Base-by-base conservation (phyloP, 129 eudicot species). In the Erigeron canadensis region DNA sequence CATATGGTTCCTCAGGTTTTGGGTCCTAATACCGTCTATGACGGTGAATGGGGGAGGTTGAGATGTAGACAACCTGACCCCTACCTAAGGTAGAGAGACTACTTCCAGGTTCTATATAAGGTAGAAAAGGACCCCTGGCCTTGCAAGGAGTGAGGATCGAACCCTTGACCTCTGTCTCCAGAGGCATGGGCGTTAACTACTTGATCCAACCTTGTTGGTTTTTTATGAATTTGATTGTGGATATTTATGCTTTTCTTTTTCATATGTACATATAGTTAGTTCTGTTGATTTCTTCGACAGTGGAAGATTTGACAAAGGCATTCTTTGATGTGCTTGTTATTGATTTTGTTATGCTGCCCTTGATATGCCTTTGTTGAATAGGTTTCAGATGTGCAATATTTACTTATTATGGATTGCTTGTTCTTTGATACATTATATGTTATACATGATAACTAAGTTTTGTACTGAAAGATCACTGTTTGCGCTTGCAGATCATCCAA, bases 401-500 rank as follows among this genome's bases (percentile, higher is more conserved):
- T 22, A 56, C 11, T 56, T 50, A 15, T 50, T 50, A 28, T 10
- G 19, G 56, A 12, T 62, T 39, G 37, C 60, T 10, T 62, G 19
- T 50, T 62, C 46, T 34, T 41, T 54, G 68, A 16, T 63, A 8
- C 38, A 8, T 43, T 18, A 28, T 17, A 42, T 55, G 65, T 8
- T 53, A 19, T 19, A 48, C 67, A 21, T 50, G 21, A 74, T 51
- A 48, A 73, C 48, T 50, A 5, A 9, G 4, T 75, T 21, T 75
- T 40, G n/a, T 63, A 19, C 50, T 50, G 54, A 63, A 57, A 79
- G 67, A 4, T 73, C 38, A 15, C 21, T 57, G 4, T 48, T 63
- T 63, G 43, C 34, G 39, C 78, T 9, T 74, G 70, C 89, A 94
- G 99, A 82, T 94, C 72, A 86, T 94, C 70, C 96, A 89, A 62